Conservation (phyloP, 192 early-diverging fungal species). For the Coemansia furcata region DNA sequence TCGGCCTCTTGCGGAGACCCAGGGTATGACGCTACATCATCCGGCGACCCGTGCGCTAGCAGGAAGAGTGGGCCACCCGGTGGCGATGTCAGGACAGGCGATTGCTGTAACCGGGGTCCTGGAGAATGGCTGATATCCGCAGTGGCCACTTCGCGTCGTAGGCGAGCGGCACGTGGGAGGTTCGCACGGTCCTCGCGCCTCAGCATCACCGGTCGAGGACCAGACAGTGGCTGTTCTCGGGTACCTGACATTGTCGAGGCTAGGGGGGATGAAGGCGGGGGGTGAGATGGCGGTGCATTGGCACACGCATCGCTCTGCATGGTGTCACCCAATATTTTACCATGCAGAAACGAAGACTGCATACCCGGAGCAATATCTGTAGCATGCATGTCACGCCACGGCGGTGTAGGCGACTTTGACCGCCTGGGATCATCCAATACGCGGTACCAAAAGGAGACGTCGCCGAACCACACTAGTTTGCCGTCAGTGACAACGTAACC, state of each 20-base stretch:
- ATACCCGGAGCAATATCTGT: not conserved
- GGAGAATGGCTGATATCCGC: not conserved
- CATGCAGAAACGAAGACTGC: not conserved
- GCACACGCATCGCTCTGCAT: not conserved
- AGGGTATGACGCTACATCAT: not conserved
- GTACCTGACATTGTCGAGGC: not conserved
- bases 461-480: conserved; percentile 33
- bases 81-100: not conserved
- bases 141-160: conserved; percentile 3
- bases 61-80: not conserved
- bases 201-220: not conserved
- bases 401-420: conserved; percentile 33
- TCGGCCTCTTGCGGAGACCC: not conserved
- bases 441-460: conserved; percentile 35
- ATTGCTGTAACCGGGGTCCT: not conserved
- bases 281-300: too few relatives aligned
- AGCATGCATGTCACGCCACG: conserved; percentile 24
- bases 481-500: conserved; percentile 36
- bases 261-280: not conserved
- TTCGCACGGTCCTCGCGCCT: not conserved
- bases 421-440: not conserved
- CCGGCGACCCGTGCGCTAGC: conserved; percentile 5
- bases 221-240: not conserved
- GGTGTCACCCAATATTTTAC: not conserved
- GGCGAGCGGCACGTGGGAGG: not conserved